Percentiles rank a stretch among this genome's conserved stretches.
Evolutionary conservation across 2,329 filamentous ascomycete species (phyloP).

Genomic region (Tolypocladium nubicola): DNA sequence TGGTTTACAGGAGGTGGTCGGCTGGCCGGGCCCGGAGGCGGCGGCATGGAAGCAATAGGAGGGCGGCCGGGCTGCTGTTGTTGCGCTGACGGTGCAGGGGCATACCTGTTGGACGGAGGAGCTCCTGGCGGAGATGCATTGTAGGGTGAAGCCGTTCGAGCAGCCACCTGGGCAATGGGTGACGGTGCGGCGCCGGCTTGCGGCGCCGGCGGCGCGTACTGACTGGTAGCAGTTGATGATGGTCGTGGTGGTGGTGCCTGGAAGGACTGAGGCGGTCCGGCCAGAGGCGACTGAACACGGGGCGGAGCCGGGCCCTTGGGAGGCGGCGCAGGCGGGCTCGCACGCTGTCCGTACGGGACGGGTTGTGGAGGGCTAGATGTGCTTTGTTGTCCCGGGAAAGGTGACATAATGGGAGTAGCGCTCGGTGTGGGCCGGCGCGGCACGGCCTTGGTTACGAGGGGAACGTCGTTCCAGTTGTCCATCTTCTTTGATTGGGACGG

Average conservation of each 20-base stretch:
- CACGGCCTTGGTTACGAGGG: constrained; percentile 68
- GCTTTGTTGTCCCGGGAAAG: constrained; percentile 59
- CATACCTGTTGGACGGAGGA: constrained; percentile 67
- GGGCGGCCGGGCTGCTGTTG: constrained; percentile 33
- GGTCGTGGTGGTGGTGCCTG: constrained; percentile 47
- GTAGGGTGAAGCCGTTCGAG: constrained; percentile 76
- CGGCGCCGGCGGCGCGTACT: constrained; percentile 39
- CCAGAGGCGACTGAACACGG: constrained; percentile 62
- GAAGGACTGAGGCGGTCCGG: constrained; percentile 34
- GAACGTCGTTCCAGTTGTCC: constrained; percentile 90
- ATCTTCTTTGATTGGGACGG: constrained; percentile 61
- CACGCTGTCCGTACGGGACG: constrained; percentile 48
- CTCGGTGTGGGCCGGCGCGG: constrained; percentile 66
- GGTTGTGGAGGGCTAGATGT: constrained; percentile 46
- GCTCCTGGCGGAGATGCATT: constrained; percentile 63
- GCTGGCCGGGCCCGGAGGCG: constrained; percentile 27
- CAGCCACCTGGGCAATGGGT: constrained; percentile 46
- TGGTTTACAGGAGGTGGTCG: constrained; percentile 35
- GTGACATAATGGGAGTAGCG: constrained; percentile 57
- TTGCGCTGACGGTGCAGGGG: constrained; percentile 52
- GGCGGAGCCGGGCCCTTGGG: constrained; percentile 67
- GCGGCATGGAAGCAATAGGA: constrained; percentile 24
- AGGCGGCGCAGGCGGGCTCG: constrained; percentile 69
- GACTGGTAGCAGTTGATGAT: constrained; percentile 54
- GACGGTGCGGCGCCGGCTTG: constrained; percentile 50